phyloP scores from a whole-genome alignment of 805 yeast species.

The Ogataea ramenticola region DNA sequence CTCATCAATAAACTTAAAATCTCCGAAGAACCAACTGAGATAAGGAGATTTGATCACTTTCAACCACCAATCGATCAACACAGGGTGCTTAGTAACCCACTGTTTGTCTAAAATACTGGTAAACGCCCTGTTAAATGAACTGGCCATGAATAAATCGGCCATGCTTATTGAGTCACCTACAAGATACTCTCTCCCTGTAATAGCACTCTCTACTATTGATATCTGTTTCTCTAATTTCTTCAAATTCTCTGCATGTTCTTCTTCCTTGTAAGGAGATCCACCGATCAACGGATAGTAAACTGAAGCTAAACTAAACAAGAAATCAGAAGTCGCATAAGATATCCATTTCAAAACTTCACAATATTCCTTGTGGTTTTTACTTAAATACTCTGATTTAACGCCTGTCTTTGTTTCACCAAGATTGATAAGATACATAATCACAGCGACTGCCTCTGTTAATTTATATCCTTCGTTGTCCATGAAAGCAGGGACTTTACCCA shows the following conservation, averaged over 20 bases:
- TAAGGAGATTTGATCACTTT: conserved; percentile 36
- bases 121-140: conserved; percentile 40
- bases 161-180: conserved; percentile 40
- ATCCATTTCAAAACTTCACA: conserved; percentile 69
- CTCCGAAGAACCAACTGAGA: conserved; percentile 42
- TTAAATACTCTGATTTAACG: conserved; percentile 24
- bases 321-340: conserved; percentile 67
- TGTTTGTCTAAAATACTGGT: conserved; percentile 37
- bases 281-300: conserved; percentile 62
- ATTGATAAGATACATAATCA: conserved; percentile 36
- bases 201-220: conserved; percentile 48
- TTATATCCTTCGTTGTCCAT: conserved; percentile 65
- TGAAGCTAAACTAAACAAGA: conserved; percentile 37
- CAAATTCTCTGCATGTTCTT: conserved; percentile 27
- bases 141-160: conserved; percentile 39
- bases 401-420: background rate
- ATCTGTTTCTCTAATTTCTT: conserved; percentile 32
- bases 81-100: conserved; percentile 45
- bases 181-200: conserved; percentile 35
- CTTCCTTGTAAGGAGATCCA: conserved; percentile 68
- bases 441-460: conserved; percentile 62
- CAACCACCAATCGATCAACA: conserved; percentile 45
- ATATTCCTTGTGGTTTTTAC: conserved; percentile 56
- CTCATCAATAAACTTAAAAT: conserved; percentile 53
- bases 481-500: conserved; percentile 60